phyloP scores from a whole-genome alignment of 805 yeast species.

The Phaffomyces opuntiae region DNA sequence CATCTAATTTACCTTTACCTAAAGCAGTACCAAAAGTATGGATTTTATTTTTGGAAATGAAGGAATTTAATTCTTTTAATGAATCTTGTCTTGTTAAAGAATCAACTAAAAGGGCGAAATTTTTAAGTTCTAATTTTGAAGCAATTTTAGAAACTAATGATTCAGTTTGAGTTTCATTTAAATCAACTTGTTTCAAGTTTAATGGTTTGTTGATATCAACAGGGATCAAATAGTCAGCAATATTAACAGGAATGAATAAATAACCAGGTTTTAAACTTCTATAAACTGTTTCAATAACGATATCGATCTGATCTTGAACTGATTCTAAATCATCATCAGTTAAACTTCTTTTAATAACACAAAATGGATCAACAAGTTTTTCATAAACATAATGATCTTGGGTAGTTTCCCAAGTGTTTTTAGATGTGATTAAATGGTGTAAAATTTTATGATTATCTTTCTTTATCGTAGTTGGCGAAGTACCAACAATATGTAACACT shows the following conservation, averaged over 20 bases:
- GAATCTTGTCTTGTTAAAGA: slow-evolving; percentile 42
- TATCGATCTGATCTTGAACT: slow-evolving; percentile 54
- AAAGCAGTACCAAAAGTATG: slow-evolving; percentile 11
- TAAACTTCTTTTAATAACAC: slow-evolving; percentile 48
- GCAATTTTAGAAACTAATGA: slow-evolving; percentile 39
- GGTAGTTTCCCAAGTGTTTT: slow-evolving; percentile 32
- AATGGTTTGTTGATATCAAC: slow-evolving; percentile 26
- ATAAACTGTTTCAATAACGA: slow-evolving; percentile 42
- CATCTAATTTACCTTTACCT: slow-evolving; percentile 25
- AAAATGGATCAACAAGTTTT: slow-evolving; percentile 44
- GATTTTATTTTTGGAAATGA: slow-evolving; percentile 32
- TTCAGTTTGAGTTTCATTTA: slow-evolving; percentile 22
- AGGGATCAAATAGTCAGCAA: slow-evolving; percentile 32
- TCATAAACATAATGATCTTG: slow-evolving; percentile 58
- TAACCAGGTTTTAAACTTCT: slow-evolving; percentile 63
- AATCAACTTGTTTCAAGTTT: slow-evolving; percentile 19
- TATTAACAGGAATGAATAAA: slow-evolving; percentile 57
- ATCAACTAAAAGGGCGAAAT: slow-evolving; percentile 70
- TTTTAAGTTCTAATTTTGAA: slow-evolving; percentile 37
- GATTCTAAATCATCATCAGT: slow-evolving; percentile 36
- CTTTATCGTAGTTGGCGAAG: slow-evolving; percentile 42
- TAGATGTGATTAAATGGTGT: slow-evolving; percentile 48
- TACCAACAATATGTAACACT: slow-evolving; percentile 78
- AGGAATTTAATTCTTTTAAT: slow-evolving; percentile 33
- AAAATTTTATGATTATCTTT: slow-evolving; percentile 23